These are phyloP conservation scores for Fusarium palustre DNA, from an alignment of 2,329 filamentous ascomycete genomes.

Conservation along the genomic window DNA sequence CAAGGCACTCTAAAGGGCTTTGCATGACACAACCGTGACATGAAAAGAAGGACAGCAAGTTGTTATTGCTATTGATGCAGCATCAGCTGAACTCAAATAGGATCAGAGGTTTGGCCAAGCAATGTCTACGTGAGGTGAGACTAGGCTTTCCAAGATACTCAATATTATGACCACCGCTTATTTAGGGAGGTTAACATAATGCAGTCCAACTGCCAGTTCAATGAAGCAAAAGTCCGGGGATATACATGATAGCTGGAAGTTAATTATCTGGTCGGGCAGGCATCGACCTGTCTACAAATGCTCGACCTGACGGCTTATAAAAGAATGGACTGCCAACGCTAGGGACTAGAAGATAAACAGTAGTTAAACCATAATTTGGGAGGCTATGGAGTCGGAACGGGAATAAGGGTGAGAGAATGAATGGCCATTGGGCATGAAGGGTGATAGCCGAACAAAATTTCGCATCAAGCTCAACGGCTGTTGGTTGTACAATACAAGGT, in stretches of 20 bases:
- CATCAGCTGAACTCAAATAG: not conserved
- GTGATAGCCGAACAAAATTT: not conserved
- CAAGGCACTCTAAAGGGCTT: not conserved
- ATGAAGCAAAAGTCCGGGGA: not conserved
- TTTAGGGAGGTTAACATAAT: too few species aligned
- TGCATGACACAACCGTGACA: not conserved
- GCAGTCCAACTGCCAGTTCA: not conserved
- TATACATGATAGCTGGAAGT: not conserved
- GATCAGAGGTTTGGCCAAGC: too few species aligned
- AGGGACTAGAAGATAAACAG: not conserved
- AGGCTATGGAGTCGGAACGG: not conserved
- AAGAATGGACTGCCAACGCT: not conserved
- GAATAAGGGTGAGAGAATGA: too few species aligned
- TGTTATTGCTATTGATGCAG: not conserved
- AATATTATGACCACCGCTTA: too few species aligned
- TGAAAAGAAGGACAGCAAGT: not conserved
- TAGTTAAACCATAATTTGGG: not conserved
- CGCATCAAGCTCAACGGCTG: not conserved
- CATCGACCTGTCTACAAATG: not conserved
- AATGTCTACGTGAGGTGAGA: too few species aligned
- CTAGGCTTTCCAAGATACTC: too few species aligned
- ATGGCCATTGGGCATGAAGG: too few species aligned
- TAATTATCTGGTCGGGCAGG: not conserved
- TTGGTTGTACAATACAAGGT: not conserved
- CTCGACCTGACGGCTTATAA: not conserved